These are phyloP conservation scores for Schoenoplectus triqueter DNA, from an alignment of 202 grass and related monocot species.

Conservation along the genomic window DNA sequence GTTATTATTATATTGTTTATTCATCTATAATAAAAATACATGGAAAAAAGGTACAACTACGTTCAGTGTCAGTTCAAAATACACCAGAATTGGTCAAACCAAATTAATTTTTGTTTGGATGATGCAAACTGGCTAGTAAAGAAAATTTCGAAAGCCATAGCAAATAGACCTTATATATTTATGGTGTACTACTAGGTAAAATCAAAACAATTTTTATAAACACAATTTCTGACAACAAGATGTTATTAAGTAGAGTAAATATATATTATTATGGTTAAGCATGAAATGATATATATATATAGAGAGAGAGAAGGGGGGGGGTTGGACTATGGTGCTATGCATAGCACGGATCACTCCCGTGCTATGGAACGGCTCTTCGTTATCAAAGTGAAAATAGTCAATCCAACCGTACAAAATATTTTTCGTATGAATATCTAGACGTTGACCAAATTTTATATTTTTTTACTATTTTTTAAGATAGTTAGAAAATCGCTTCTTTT, in stretches of 20 bases:
- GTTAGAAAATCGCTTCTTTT: no score
- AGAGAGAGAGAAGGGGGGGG: no score
- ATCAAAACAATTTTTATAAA: conserved; percentile 11
- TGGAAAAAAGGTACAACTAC: background rate
- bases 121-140: background rate
- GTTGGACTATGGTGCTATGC: no score
- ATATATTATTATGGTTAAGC: background rate
- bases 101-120: background rate
- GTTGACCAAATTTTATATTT: no score
- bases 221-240: background rate
- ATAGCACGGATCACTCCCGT: no score
- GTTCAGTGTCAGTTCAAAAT: background rate
- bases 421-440: no score
- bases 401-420: no score
- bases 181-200: background rate
- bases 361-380: no score
- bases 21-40: background rate
- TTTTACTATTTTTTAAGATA: no score
- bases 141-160: background rate
- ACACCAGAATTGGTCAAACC: background rate
- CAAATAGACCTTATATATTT: background rate
- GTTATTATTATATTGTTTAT: background rate
- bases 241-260: background rate
- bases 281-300: no score
- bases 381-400: no score